A percentile compares a stretch with the other conserved stretches of the same genome.
Conservation (phyloP, 805 yeast genomes). For the Wickerhamiella kurtzmanii region DNA sequence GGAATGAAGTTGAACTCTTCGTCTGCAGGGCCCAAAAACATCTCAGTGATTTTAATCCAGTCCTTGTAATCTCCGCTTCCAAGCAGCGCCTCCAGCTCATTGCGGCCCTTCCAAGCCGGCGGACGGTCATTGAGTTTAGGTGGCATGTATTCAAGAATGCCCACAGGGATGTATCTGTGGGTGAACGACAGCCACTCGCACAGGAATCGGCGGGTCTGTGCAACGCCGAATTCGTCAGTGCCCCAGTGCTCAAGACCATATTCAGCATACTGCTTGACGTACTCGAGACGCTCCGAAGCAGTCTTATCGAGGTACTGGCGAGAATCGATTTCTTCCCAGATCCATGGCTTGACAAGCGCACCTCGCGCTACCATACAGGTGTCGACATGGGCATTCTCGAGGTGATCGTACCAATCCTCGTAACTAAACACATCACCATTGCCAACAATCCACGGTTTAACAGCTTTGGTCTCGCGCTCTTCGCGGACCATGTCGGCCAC, state of each 20-base stretch:
- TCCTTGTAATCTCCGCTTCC: conserved; percentile 78
- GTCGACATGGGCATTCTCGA: conserved; percentile 58
- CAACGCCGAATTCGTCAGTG: conserved; percentile 85
- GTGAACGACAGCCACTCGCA: conserved; percentile 92
- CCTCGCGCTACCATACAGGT: conserved; percentile 97
- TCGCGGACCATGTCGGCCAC: conserved; percentile 58
- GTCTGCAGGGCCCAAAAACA: conserved; percentile 83
- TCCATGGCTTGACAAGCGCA: conserved; percentile 97
- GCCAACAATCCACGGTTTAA: conserved; percentile 73
- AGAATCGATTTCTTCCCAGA: conserved; percentile 86
- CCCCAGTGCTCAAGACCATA: conserved; percentile 97
- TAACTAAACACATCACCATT: conserved; percentile 85
- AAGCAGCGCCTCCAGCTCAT: conserved; percentile 78
- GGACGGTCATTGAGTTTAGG: conserved; percentile 88
- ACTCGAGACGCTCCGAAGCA: conserved; percentile 76
- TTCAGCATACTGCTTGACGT: conserved; percentile 52
- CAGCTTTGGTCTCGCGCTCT: conserved; percentile 42
- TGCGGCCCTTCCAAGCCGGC: conserved; percentile 83
- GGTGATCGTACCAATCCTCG: conserved; percentile 76
- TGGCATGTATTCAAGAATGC: conserved; percentile 77
- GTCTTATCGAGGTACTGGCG: conserved; percentile 83
- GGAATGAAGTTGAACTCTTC: conserved; percentile 70
- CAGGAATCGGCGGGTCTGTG: conserved; percentile 73
- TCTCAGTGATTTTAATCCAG: conserved; percentile 91
- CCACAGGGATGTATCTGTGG: conserved; percentile 88